Percentiles rank a stretch among this genome's conserved stretches.
These are phyloP conservation scores for Poronia punctata DNA, from an alignment of 495 filamentous ascomycete species.

Conservation along the genomic window DNA sequence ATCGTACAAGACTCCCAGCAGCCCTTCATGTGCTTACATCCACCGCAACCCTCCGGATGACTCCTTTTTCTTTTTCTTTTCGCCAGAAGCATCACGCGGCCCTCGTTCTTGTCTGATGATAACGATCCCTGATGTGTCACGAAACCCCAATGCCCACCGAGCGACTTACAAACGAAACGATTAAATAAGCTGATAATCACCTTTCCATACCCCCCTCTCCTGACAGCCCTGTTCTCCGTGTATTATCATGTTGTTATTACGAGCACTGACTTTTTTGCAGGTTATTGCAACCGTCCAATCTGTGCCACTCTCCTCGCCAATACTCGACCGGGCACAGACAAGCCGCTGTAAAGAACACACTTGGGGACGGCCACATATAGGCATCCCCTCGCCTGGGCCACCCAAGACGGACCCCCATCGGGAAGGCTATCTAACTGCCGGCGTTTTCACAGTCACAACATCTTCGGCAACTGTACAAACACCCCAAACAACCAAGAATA, in stretches of 20 bases:
- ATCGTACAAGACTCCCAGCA: constrained; percentile 7
- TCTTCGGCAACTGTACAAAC: constrained; percentile 8
- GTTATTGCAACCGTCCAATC: constrained; percentile 10
- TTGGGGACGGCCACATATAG: too few relatives aligned
- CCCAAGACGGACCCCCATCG: constrained; percentile 6
- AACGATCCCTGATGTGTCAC: too few relatives aligned
- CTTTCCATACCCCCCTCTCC: constrained; percentile 1
- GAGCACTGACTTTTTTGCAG: constrained; percentile 23
- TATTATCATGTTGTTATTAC: constrained; percentile 14
- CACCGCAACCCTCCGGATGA: too few relatives aligned
- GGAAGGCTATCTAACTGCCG: constrained; percentile 12
- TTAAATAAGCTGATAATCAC: constrained; percentile 2
- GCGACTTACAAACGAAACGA: too few relatives aligned
- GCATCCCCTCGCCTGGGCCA: neutral
- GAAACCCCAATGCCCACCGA: too few relatives aligned
- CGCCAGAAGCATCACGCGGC: too few relatives aligned
- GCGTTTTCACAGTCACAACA: constrained; percentile 4
- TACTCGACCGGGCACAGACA: neutral
- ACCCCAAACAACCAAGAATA: constrained; percentile 5
- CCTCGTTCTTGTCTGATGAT: too few relatives aligned
- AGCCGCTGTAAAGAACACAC: too few relatives aligned
- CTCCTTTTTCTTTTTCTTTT: too few relatives aligned
- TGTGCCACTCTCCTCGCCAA: constrained; percentile 3
- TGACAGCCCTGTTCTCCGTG: neutral
- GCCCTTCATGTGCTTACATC: neutral